A percentile compares a stretch with the other conserved stretches of the same genome.
Evolutionary conservation across 176 grass and related monocot genomes (phyloP).

Genomic region (Musa troglodytarum): DNA sequence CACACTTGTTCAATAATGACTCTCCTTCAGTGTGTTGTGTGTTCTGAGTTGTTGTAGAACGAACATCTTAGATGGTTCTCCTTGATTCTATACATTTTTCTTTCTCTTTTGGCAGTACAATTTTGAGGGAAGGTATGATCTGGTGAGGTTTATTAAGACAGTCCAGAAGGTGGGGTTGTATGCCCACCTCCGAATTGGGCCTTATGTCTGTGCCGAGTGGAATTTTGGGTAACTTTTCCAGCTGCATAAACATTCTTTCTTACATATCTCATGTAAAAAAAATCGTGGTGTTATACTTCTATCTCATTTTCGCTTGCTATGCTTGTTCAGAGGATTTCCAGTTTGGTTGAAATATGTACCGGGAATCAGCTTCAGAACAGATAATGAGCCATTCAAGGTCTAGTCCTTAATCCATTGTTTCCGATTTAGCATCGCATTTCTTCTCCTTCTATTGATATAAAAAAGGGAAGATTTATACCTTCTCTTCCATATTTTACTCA

Average conservation of each 20-base stretch:
- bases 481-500: background rate
- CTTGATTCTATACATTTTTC: constrained; percentile 21
- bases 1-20: constrained; percentile 5
- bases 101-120: constrained; percentile 57
- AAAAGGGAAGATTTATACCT: background rate
- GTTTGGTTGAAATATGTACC: constrained; percentile 98
- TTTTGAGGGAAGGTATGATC: constrained; percentile 89
- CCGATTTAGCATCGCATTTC: too few relatives aligned
- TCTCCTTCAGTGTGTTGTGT: background rate
- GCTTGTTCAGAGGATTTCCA: constrained; percentile 68
- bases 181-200: constrained; percentile 91
- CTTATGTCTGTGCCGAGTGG: constrained; percentile 97
- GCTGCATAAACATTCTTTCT: background rate
- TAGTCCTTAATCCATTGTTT: background rate
- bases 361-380: constrained; percentile 96
- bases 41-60: background rate
- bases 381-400: constrained; percentile 96
- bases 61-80: constrained; percentile 1
- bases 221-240: constrained; percentile 74
- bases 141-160: constrained; percentile 90
- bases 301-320: constrained; percentile 3
- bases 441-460: background rate
- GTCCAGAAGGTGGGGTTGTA: constrained; percentile 75
- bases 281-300: constrained; percentile 1
- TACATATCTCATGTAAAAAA: constrained; percentile 2